phyloP scores from a whole-genome alignment of 2,329 filamentous ascomycete species.

The Microcyclospora pomicola region DNA sequence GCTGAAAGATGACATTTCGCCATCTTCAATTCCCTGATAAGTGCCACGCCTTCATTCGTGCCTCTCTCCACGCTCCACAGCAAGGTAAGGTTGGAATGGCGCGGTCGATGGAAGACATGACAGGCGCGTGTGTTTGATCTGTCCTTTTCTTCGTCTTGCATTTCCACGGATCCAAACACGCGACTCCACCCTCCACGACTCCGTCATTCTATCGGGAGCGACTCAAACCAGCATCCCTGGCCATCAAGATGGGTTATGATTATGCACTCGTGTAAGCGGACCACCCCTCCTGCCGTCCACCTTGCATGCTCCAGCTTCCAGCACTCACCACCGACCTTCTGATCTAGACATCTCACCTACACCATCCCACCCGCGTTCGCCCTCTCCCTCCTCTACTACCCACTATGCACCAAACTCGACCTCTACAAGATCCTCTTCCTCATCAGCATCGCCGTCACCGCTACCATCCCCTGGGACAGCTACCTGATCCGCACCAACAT shows the following conservation, averaged over 20 bases:
- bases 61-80: too few relatives aligned
- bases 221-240: too few relatives aligned
- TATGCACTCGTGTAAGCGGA: slow-evolving; percentile 48
- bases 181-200: background rate
- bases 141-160: too few relatives aligned
- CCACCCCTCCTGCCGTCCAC: slow-evolving; percentile 1
- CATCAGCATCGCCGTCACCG: slow-evolving; percentile 47
- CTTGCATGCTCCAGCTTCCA: background rate
- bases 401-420: slow-evolving; percentile 49
- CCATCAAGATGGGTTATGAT: slow-evolving; percentile 40
- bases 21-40: too few relatives aligned
- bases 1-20: too few relatives aligned
- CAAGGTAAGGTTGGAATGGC: too few relatives aligned
- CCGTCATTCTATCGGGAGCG: too few relatives aligned
- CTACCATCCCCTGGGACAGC: slow-evolving; percentile 64
- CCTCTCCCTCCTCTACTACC: slow-evolving; percentile 46
- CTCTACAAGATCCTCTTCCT: slow-evolving; percentile 49
- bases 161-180: background rate
- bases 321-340: slow-evolving; percentile 1
- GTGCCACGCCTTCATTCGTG: too few relatives aligned
- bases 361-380: slow-evolving; percentile 50
- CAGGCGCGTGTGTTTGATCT: too few relatives aligned
- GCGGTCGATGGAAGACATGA: too few relatives aligned
- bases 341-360: slow-evolving; percentile 47
- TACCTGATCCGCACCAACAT: slow-evolving; percentile 54